A percentile compares a stretch with the other conserved stretches of the same genome.
These are phyloP conservation scores for Rhizoclosmatium sp. DNA, from an alignment of 192 early-diverging fungal genomes.

Conservation along the genomic window DNA sequence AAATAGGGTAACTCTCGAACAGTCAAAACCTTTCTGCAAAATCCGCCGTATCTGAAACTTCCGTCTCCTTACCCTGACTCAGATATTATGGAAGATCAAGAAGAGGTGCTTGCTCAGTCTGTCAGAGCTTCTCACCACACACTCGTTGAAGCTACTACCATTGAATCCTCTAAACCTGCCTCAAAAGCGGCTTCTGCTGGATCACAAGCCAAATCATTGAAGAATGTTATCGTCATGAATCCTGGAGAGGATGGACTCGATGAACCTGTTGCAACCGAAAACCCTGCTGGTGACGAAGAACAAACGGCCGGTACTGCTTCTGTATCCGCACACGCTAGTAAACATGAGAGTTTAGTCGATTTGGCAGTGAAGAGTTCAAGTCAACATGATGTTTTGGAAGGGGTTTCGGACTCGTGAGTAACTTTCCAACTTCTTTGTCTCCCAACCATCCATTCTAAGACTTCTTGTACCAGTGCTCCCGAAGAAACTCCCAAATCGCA, in stretches of 20 bases:
- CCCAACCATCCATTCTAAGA: not conserved
- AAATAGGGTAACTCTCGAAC: too few relatives aligned
- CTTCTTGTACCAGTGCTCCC: not conserved
- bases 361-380: not conserved
- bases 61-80: too few relatives aligned
- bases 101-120: not conserved
- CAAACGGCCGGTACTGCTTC: not conserved
- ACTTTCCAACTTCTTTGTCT: too few relatives aligned
- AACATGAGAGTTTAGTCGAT: slow-evolving; percentile 3
- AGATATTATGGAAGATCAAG: not conserved
- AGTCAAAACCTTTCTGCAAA: too few relatives aligned
- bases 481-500: not conserved
- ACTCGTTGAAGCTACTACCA: not conserved
- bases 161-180: not conserved
- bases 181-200: slow-evolving; percentile 13
- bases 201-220: not conserved
- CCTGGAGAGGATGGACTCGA: not conserved
- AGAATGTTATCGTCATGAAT: not conserved
- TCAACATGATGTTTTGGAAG: not conserved
- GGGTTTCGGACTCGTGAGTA: not conserved
- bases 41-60: too few relatives aligned
- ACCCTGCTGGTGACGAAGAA: not conserved
- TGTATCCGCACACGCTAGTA: not conserved
- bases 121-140: not conserved
- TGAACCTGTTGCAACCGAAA: not conserved